Percentiles rank a stretch among this genome's conserved stretches.
These are phyloP conservation scores for Seminavis robusta DNA, from an alignment of 108 stramenopile species.

Conservation along the genomic window DNA sequence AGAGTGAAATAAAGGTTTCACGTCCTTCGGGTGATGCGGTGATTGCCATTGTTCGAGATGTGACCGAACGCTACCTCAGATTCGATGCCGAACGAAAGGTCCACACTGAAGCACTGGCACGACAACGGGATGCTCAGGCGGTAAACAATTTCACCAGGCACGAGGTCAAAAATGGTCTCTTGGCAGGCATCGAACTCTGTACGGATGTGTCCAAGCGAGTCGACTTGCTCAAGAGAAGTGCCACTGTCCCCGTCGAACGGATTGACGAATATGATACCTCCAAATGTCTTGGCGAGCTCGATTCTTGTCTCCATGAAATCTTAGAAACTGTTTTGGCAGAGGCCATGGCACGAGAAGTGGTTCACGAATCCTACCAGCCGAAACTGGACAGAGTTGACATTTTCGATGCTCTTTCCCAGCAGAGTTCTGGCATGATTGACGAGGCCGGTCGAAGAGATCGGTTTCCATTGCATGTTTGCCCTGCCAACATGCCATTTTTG, in stretches of 20 bases:
- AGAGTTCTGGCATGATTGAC: constrained; percentile 7
- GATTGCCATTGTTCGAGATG: constrained; percentile 56
- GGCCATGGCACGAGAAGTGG: constrained; percentile 72
- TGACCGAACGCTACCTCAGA: constrained; percentile 55
- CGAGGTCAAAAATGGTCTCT: constrained; percentile 76
- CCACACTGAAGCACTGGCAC: constrained; percentile 7
- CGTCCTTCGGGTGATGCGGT: constrained; percentile 19
- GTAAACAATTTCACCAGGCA: constrained; percentile 58
- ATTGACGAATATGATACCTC: background rate
- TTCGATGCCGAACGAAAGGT: constrained; percentile 40
- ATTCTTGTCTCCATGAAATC: constrained; percentile 42
- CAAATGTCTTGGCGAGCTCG: constrained; percentile 32
- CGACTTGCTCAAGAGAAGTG: background rate
- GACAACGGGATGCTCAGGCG: constrained; percentile 33
- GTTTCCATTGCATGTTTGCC: constrained; percentile 39
- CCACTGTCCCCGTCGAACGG: background rate
- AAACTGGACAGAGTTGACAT: constrained; percentile 45
- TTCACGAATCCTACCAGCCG: constrained; percentile 48
- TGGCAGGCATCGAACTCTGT: constrained; percentile 65
- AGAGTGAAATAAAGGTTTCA: constrained; percentile 8
- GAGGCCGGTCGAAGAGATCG: constrained; percentile 14
- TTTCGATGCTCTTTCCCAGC: constrained; percentile 9
- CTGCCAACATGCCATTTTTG: constrained; percentile 38
- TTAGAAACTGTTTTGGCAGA: constrained; percentile 62
- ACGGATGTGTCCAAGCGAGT: constrained; percentile 29